Base-by-base conservation (phyloP, 768 basidiomycete species). In the Rubroboletus satanas region DNA sequence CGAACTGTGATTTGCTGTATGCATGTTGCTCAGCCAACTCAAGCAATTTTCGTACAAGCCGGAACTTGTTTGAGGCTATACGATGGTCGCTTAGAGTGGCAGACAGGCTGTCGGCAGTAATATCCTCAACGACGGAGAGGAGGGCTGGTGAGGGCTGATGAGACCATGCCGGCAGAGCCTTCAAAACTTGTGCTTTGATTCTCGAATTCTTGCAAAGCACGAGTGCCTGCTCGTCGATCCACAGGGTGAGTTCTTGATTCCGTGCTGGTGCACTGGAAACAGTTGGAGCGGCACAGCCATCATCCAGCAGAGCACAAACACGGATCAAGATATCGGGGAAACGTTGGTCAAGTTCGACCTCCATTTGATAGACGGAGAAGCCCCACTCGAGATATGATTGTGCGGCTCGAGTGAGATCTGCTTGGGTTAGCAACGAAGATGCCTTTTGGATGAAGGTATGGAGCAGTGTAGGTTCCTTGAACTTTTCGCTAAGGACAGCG, bases 361-460 rank as follows among this genome's bases (percentile, higher is more conserved):
- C 58, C 49, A 59, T 68, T 39, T 73, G 72, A 65, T 85, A 88
- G 36, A 74, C 64, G 14, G 71, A 71, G 58, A 94, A 83, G 4
- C 81, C 81, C 90, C 92, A 94, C 45, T 85, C 83, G 11, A 94
- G 73, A 38, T 94, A 79, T 3, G 88, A 90, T 59, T 92, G 87
- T 0, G 86, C 85, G 3, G 81, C 77, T 52, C 77, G 76, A 5
- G 79, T 79, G 17, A 96, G 75, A 63, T 93, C 90, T 11, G 73
- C 70, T 62, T 93, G 85, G 0, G 76, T 71, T 51, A 96, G 72
- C 26, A 95, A 71, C 3, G 83, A 78, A 11, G 82, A 75, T 6
- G 84, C 77, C 9, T 90, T 86, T 39, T 85, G 83, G 43, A 87
- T 77, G 42, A 97, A 73, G 1, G 83, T 75, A 52, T 86, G 81